Evolutionary conservation across 2,329 filamentous ascomycete species (phyloP).

Genomic region (Penicillium palitans): DNA sequence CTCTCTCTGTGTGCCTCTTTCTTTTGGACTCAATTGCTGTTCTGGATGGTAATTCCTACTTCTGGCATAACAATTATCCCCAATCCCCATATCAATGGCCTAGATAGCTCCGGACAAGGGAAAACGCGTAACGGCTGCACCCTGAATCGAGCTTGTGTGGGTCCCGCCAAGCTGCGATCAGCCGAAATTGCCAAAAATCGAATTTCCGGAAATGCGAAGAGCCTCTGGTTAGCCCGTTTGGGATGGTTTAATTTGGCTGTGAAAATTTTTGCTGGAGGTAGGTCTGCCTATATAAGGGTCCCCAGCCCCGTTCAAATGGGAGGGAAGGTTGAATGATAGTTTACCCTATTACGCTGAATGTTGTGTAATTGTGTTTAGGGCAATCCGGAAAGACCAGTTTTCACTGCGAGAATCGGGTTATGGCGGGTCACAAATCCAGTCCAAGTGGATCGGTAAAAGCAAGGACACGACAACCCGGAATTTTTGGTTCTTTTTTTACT

Average conservation of each 20-base stretch:
- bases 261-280: not conserved
- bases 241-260: not conserved
- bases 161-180: slow-evolving; percentile 29
- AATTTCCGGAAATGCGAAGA: slow-evolving; percentile 17
- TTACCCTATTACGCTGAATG: slow-evolving; percentile 2
- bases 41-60: not conserved
- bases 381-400: slow-evolving; percentile 17
- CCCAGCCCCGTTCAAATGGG: not conserved
- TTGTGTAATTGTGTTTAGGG: slow-evolving; percentile 16
- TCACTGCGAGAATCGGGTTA: slow-evolving; percentile 19
- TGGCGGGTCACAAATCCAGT: slow-evolving; percentile 25
- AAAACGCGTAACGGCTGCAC: slow-evolving; percentile 6
- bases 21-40: not conserved
- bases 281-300: slow-evolving; percentile 7
- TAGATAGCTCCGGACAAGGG: not conserved
- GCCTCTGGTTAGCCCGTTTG: slow-evolving; percentile 16
- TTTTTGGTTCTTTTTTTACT: slow-evolving; percentile 5
- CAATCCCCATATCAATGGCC: not conserved
- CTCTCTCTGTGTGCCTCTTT: not conserved
- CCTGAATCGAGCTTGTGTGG: slow-evolving; percentile 28
- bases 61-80: not conserved
- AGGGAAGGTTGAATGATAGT: not conserved
- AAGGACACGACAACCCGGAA: slow-evolving; percentile 15
- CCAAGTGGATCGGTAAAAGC: slow-evolving; percentile 25
- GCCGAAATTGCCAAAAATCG: slow-evolving; percentile 21